Evolutionary conservation across 345 rosid genomes (phyloP), one percentile per base, ranked within the genome.

Genomic region (Durio zibethinus): DNA sequence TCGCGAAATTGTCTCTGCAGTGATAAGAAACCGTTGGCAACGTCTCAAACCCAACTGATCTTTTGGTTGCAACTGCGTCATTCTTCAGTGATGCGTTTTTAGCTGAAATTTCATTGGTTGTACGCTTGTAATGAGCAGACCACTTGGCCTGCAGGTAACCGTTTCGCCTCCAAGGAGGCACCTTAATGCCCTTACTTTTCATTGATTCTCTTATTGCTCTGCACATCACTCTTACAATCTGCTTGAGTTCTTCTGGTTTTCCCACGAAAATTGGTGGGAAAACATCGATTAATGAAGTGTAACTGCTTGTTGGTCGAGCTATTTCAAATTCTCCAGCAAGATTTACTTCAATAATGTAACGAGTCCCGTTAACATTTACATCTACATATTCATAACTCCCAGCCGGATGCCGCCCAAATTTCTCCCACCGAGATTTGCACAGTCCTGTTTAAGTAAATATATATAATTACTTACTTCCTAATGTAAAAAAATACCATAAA

Each of bases 151-250:
- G 92, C 97, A 93, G 82, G 77, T 90, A 96, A 16, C 89, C 84
- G 15, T 86, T 85, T 70, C 87, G 89, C 81, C 98, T 90, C 99
- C 99, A 96, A 0, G 99, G 99, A 0, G 98, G 93, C 66, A 93
- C 78, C 7, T 72, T 75, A 85, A 93, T 63, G 35, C 66, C 84
- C 3, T 61, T 78, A 48, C 80, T 78, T 59, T 83, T 88, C 92
- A 96, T 85, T 12, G 97, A 91, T 72, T 74, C 76, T 63, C 86
- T 84, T 2, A 87, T 81, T 7, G 85, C 94, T 11, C 53, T 82
- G 81, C 94, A 89, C 95, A 96, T 91, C 20, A 90, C 66, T 76
- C 87, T 90, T 80, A 88, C 90, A 0, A 87, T 61, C 79, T 88
- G 79, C 87, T 88, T 91, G 6, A 96, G 71, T 69, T 88, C 85